Evolutionary conservation across 306 rosid genomes (phyloP), one percentile per base, ranked within the genome.

Genomic region (Oemleria cerasiformis): DNA sequence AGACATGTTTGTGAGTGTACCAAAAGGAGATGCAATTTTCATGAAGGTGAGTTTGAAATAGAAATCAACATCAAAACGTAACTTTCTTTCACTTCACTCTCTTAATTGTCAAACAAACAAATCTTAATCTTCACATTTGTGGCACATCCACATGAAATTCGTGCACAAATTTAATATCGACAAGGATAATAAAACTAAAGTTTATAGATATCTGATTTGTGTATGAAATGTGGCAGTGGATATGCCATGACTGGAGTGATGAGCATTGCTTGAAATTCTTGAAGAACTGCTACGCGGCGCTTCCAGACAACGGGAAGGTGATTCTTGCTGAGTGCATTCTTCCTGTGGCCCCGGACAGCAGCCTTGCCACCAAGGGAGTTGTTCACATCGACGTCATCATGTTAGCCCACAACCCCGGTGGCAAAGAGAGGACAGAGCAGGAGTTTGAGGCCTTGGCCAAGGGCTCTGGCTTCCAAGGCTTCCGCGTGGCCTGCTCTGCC

Each of bases 191-290:
- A 30, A 1, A 30, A 30, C 36, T 2, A 30, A 30, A 49, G 54
- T 4, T 14, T 16, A 49, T 49, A 16, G 2, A 16, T 13, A 4
- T 47, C 4, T 14, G 3, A 49, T 2, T 23, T 23, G 51, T 45
- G 44, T 62, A 14, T 14, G 23, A 21, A 60, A 60, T 63, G 15
- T 42, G 53, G 13, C 72, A 93, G 97, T 91, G 95, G 95, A 85
- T 91, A 70, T 89, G 97, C 43, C 99, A 94, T 58, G 96, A 94
- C 20, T 94, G 97, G 99, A 94, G 96, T 25, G 99, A 94, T 41
- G 92, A 84, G 56, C 95, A 94, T 77, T 94, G 97, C 87, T 56
- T 84, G 73, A 91, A 91, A 30, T 71, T 91, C 36, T 76, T 94
- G 83, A 91, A 86, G 88, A 91, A 91, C 68, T 94, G 97, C 84